phyloP scores from a whole-genome alignment of 768 basidiomycete species.

The Rhodotorula kratochvilovae region DNA sequence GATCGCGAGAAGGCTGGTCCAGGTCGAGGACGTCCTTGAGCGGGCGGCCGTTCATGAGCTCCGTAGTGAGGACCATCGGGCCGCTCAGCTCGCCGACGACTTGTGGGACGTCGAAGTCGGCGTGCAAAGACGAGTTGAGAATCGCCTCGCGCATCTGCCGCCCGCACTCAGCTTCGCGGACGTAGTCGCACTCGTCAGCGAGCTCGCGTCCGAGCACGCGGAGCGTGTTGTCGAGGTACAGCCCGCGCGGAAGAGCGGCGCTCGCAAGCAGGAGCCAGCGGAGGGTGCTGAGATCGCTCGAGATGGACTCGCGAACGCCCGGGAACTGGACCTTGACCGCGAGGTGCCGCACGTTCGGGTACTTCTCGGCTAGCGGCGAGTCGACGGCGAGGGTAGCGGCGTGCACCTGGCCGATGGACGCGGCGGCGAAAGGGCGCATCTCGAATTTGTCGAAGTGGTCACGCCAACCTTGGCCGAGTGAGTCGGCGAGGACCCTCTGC shows the following conservation, averaged over 20 bases:
- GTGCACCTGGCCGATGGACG: slow-evolving; percentile 97
- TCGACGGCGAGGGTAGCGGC: slow-evolving; percentile 59
- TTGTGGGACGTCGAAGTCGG: slow-evolving; percentile 76
- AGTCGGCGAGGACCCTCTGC: slow-evolving; percentile 63
- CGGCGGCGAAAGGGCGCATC: slow-evolving; percentile 84
- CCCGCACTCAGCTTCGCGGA: slow-evolving; percentile 70
- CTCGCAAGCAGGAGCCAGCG: slow-evolving; percentile 75
- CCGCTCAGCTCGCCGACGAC: slow-evolving; percentile 75
- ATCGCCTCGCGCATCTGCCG: slow-evolving; percentile 54
- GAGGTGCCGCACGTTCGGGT: slow-evolving; percentile 31
- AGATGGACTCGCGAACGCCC: slow-evolving; percentile 77
- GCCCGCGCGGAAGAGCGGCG: slow-evolving; percentile 72
- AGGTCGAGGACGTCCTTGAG: slow-evolving; percentile 61
- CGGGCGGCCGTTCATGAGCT: slow-evolving; percentile 71
- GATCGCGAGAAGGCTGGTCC: slow-evolving; percentile 61
- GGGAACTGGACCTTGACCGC: slow-evolving; percentile 88
- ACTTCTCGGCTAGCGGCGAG: slow-evolving; percentile 52
- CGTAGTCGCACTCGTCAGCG: slow-evolving; percentile 86
- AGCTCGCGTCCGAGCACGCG: slow-evolving; percentile 84
- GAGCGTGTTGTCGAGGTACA: slow-evolving; percentile 84
- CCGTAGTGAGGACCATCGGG: slow-evolving; percentile 80
- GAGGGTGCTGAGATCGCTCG: slow-evolving; percentile 80
- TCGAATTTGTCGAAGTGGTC: slow-evolving; percentile 68
- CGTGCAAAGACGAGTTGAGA: slow-evolving; percentile 54
- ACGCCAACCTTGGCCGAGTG: slow-evolving; percentile 72